Base-by-base conservation (phyloP, 805 yeast species). In the Jamesozyma hellenica region DNA sequence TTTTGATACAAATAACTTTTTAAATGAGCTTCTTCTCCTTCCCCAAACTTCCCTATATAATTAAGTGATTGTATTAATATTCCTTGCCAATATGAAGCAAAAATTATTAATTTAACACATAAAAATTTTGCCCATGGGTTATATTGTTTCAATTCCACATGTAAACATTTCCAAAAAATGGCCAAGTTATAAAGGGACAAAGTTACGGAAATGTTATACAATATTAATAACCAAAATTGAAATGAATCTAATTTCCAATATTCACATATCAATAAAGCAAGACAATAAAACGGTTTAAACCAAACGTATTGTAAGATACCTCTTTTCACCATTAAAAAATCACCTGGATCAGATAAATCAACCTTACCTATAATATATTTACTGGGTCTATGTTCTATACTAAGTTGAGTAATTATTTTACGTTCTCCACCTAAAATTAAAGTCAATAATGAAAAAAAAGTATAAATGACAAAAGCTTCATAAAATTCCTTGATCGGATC, bases 11-110 rank as follows among this genome's bases (percentile, higher is more conserved):
- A 68, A 32, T 70, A 69, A 1, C 86, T 82, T 13, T 64, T 48
- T 34, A 49, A 42, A 13, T 58, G 56, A 7, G 65, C 60, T 35
- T 63, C 66, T 7, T 53, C 41, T 51, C 38, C 43, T 50, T 63
- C 40, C 44, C 58, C 52, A 38, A 64, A 48, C 32, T 67, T 36
- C 39, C 78, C 71, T 51, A 70, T 48, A 53, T 70, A 65, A 61
- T 71, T 65, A 33, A 81, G 51, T 1, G 75, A 53, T 4, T 77
- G 75, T 34, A 83, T 63, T 1, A 78, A 47, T 8, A 82, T 63
- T 0, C 94, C 86, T 57, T 92, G 98, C 99, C 99, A 92, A 58
- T 87, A 92, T n/a, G 95, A 83, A 18, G 96, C 97, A 68, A 92
- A 92, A 36, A 92, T 88, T 40, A 92, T 86, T 46, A 87, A 70